Evolutionary conservation across 768 basidiomycete species (phyloP).

Genomic region (Xerocomus potaroensis): DNA sequence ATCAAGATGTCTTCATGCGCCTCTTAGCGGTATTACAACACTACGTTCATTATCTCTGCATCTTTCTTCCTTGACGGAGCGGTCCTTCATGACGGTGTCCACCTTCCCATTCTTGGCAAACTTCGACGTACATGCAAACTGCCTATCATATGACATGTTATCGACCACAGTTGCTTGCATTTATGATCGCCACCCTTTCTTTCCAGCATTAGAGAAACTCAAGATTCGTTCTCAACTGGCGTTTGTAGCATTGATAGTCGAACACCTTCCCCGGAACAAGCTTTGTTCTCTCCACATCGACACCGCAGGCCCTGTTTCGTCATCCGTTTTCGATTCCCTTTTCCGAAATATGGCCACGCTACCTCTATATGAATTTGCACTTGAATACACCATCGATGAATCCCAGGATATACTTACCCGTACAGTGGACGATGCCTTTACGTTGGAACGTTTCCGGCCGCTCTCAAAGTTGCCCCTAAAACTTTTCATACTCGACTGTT

Average conservation of each 20-base stretch:
- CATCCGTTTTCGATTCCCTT: constrained; percentile 33
- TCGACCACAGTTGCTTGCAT: constrained; percentile 2
- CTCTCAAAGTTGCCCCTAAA: constrained; percentile 35
- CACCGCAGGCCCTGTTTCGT: constrained; percentile 24
- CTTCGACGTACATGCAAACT: constrained; percentile 43
- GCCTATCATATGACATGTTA: constrained; percentile 29
- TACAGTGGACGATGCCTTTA: constrained; percentile 11
- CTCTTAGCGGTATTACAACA: constrained; percentile 31
- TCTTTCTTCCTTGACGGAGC: constrained; percentile 36
- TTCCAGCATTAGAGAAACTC: constrained; percentile 37
- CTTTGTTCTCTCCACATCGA: constrained; percentile 40
- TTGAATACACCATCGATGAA: constrained; percentile 27
- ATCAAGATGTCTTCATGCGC: constrained; percentile 25
- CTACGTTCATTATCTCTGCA: constrained; percentile 38
- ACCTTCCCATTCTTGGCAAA: constrained; percentile 35
- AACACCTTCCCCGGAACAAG: constrained; percentile 28
- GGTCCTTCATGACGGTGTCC: constrained; percentile 36
- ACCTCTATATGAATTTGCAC: constrained; percentile 34
- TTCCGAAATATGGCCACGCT: constrained; percentile 31
- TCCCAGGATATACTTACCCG: constrained; percentile 27
- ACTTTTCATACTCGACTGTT: constrained; percentile 37
- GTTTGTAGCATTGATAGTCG: constrained; percentile 34
- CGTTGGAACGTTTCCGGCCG: constrained; percentile 31
- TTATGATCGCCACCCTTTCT: constrained; percentile 16
- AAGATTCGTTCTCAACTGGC: constrained; percentile 37